Base-by-base conservation (phyloP, 2,329 filamentous ascomycete species). In the Botrytis elliptica region DNA sequence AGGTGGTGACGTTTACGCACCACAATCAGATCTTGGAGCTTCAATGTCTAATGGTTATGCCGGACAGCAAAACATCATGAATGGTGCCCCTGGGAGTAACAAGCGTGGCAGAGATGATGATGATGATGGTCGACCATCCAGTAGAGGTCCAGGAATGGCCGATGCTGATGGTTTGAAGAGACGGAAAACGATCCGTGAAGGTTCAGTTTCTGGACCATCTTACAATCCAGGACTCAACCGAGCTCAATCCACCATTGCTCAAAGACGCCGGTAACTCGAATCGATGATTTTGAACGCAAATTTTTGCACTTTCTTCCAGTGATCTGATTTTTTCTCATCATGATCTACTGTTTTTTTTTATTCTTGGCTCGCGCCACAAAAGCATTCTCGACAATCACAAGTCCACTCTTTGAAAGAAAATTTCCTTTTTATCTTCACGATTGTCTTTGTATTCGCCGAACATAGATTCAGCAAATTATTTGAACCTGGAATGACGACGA, bases 161-260 rank as follows among this genome's bases (percentile, higher is more conserved):
- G 89, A 91, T 63, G 84, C 90, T 75, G 88, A 92, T 65, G 86
- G 87, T 36, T 83, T 92, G 74, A 97, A 97, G 85, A 90, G 94
- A 77, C 90, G 93, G 76, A 95, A 95, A 85, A 95, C 92, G 0
- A 86, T 92, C 77, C 88, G 89, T 76, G 90, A 93, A 78, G 84
- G 86, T 18, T 84, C 85, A 3, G 85, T 87, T n/a, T 83, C 87
- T n/a, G 79, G 84, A 36, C 83, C 87, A 36, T 82, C 81, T 29
- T 88, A 88, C 78, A 86, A 88, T 67, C 78, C 84, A 29, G 83
- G 77, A 55, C 72, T 88, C 80, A 85, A 81, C 76, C 85, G 86
- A 75, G 82, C 86, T 71, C 82, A 85, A 52, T 83, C 86, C 4
- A 81, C 84, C 36, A 83, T 88, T 72, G 81, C 83, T 46, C 82